These are phyloP conservation scores for Galerina sulciceps DNA, from an alignment of 768 basidiomycete species.

Conservation along the genomic window DNA sequence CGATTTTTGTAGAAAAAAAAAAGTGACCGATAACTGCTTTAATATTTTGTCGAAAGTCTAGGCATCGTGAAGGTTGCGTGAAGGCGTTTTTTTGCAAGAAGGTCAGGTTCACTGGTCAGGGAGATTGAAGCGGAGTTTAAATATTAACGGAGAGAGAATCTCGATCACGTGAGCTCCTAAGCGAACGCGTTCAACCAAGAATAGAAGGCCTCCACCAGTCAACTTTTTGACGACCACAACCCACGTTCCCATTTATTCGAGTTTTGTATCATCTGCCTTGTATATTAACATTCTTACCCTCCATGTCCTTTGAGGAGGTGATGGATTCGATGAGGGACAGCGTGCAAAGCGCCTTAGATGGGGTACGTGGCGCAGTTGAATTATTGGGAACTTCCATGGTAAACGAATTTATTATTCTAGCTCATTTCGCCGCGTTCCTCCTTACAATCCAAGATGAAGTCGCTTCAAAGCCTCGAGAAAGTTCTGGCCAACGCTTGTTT, in stretches of 20 bases:
- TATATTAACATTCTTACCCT: background rate
- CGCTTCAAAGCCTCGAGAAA: conserved; percentile 60
- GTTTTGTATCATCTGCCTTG: background rate
- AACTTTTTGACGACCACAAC: background rate
- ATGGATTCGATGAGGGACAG: conserved; percentile 43
- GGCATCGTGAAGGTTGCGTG: no score
- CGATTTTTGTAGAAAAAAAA: no score
- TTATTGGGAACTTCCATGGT: background rate
- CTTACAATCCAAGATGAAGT: conserved; percentile 50
- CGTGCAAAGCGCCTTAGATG: conserved; percentile 69
- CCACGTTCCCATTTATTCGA: background rate
- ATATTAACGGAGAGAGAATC: background rate
- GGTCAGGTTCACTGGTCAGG: background rate
- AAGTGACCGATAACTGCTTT: no score
- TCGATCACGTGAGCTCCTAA: background rate
- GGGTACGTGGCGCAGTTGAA: conserved; percentile 46
- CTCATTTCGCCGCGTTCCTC: conserved; percentile 67
- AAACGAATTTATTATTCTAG: conserved; percentile 39
- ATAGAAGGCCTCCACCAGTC: conserved; percentile 1
- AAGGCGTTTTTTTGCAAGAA: no score
- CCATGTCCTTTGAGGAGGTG: conserved; percentile 29
- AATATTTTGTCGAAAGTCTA: no score
- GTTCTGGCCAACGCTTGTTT: conserved; percentile 56
- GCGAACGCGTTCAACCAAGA: conserved; percentile 9
- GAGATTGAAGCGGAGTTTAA: background rate